Base-by-base conservation (phyloP, 2,329 filamentous ascomycete genomes). In the Calonectria pauciramosa region DNA sequence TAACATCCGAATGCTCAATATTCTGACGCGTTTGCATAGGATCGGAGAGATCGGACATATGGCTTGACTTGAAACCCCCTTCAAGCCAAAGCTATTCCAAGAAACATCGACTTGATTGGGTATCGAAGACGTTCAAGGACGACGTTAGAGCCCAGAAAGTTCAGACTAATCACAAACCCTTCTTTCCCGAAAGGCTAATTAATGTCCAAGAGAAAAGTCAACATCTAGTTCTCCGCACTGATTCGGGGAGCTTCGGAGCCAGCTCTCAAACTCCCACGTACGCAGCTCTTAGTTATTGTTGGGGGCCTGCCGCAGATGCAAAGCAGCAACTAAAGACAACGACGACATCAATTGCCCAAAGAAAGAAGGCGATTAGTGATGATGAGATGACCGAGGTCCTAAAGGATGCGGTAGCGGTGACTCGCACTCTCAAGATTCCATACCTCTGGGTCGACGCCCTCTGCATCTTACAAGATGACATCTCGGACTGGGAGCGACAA, bases 121-220 rank as follows among this genome's bases (percentile, higher is more conserved):
- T 41, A 28, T 63, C 56, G 14, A 38, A 41, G 18, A 38, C 36
- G 34, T 36, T 63, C 56, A 41, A 63, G 14, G 34, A 20, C 8
- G 34, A 63, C 9, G 7, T 28, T 13, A 8, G 26, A 18, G 14
- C n/a, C 4, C 56, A 56, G 18, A 30, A 63, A 30, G n/a, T 28
- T 41, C 34, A 28, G 16, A n/a, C 23, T 10, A 10, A 10, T 10
- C 6, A n/a, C 13, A 63, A 63, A 10, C n/a, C 34, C 9, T 63
- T 63, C 56, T 63, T 63, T 38, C 56, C 56, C 20, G 56, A 63
- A 63, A 63, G 56, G 23, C 23, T 60, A 41, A 60, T 60, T 23
- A 11, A 41, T 11, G 23, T 60, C n/a, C 56, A 60, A 41, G 56
- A 26, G 34, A 28, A 60, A 41, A 41, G 13, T n/a, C 56, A 36